These are phyloP conservation scores for Peronospora farinosa DNA, from an alignment of 352 stramenopile genomes.

Conservation along the genomic window DNA sequence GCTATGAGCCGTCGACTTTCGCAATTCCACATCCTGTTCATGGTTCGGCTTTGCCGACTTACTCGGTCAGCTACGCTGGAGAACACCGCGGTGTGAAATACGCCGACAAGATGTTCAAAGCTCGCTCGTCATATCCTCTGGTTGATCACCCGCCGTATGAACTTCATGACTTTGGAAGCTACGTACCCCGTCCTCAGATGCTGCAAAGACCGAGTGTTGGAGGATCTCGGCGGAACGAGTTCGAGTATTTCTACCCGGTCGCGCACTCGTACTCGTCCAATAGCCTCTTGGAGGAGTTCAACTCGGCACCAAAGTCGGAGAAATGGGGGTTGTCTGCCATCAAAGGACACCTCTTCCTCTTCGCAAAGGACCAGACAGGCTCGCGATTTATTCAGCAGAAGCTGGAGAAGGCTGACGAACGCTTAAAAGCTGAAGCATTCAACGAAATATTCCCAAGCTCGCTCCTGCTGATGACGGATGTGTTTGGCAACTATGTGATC, in stretches of 20 bases:
- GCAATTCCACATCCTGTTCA: slow-evolving; percentile 14
- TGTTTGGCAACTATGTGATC: slow-evolving; percentile 99
- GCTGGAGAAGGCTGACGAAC: slow-evolving; percentile 77
- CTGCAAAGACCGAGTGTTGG: slow-evolving; percentile 31
- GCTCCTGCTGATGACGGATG: slow-evolving; percentile 84
- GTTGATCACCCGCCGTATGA: slow-evolving; percentile 26
- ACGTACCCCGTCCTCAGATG: slow-evolving; percentile 21
- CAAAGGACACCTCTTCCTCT: slow-evolving; percentile 79
- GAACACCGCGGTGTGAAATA: slow-evolving; percentile 20
- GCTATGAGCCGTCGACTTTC: slow-evolving; percentile 25
- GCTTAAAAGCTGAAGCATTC: slow-evolving; percentile 66
- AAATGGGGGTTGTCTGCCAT: slow-evolving; percentile 80
- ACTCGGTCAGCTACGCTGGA: slow-evolving; percentile 15
- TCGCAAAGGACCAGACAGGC: slow-evolving; percentile 80
- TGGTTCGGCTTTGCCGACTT: slow-evolving; percentile 11
- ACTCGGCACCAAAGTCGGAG: slow-evolving; percentile 52
- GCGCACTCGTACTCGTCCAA: slow-evolving; percentile 64
- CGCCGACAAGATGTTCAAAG: slow-evolving; percentile 20
- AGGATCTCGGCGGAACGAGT: slow-evolving; percentile 23
- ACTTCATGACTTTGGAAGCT: slow-evolving; percentile 22
- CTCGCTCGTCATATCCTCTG: slow-evolving; percentile 20
- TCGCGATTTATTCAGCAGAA: slow-evolving; percentile 87
- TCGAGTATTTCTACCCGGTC: slow-evolving; percentile 44
- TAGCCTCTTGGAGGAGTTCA: slow-evolving; percentile 80
- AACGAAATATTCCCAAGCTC: slow-evolving; percentile 78